Evolutionary conservation across 805 yeast species (phyloP).

Genomic region (Sugiyamaella mastotermitis): DNA sequence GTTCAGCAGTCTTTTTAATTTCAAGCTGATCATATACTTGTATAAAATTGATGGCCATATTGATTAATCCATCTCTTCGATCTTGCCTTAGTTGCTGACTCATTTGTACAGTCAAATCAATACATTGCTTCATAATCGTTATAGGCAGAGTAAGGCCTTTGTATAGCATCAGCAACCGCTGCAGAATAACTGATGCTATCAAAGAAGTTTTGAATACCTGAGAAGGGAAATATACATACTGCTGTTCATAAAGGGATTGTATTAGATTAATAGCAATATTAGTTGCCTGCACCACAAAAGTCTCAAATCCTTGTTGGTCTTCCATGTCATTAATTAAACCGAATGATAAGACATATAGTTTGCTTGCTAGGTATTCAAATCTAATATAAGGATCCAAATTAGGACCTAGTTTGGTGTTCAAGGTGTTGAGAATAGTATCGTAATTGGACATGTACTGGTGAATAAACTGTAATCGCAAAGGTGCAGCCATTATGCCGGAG

Average conservation of each 20-base stretch:
- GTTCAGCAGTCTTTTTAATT: not conserved
- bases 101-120: slow-evolving; percentile 1
- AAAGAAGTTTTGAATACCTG: slow-evolving; percentile 1
- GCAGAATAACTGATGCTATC: not conserved
- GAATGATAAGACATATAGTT: not conserved
- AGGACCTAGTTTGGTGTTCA: too few species aligned
- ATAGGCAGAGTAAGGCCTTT: not conserved
- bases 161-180: slow-evolving; percentile 1
- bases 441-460: slow-evolving; percentile 7
- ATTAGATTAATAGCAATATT: too few species aligned
- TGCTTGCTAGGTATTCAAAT: not conserved
- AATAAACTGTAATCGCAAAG: slow-evolving; percentile 2
- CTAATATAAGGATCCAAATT: slow-evolving; percentile 2
- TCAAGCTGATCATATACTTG: not conserved
- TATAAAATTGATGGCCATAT: slow-evolving; percentile 3
- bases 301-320: too few species aligned
- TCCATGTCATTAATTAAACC: not conserved
- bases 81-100: too few species aligned
- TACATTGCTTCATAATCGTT: not conserved
- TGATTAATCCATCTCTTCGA: slow-evolving; percentile 1
- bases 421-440: slow-evolving; percentile 1
- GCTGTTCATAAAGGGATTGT: too few species aligned
- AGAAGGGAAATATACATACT: slow-evolving; percentile 1
- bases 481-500: slow-evolving; percentile 6
- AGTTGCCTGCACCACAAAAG: too few species aligned